Evolutionary conservation across 495 filamentous ascomycete species (phyloP).

Genomic region (Paragyromitra xinjiangensis): DNA sequence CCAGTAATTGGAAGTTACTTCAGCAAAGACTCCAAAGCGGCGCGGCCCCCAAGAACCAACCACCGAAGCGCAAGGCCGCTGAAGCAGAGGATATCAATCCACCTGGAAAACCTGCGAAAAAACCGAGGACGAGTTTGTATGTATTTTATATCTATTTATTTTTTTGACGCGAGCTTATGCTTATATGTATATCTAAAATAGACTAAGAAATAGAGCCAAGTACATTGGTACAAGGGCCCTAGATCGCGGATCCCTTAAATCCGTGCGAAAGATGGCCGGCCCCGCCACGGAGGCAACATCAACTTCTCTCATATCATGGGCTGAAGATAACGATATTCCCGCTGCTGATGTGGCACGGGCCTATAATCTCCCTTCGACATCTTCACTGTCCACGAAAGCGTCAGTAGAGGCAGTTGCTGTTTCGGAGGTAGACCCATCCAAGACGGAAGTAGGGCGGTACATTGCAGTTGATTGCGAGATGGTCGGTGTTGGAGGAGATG

Average conservation of each 20-base stretch:
- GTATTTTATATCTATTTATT: not conserved
- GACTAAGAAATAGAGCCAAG: not conserved
- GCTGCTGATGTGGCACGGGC: slow-evolving; percentile 69
- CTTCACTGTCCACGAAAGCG: slow-evolving; percentile 17
- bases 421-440: slow-evolving; percentile 58
- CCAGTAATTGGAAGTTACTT: slow-evolving; percentile 55
- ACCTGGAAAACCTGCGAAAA: slow-evolving; percentile 7
- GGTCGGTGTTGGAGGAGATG: slow-evolving; percentile 84
- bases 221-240: not conserved
- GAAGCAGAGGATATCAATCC: slow-evolving; percentile 7
- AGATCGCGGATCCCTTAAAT: slow-evolving; percentile 64
- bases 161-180: not conserved
- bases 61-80: slow-evolving; percentile 13
- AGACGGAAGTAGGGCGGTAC: slow-evolving; percentile 81
- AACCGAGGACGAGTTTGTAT: slow-evolving; percentile 25
- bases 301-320: slow-evolving; percentile 61
- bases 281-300: slow-evolving; percentile 48
- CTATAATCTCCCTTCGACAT: slow-evolving; percentile 60
- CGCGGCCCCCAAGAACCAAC: not conserved
- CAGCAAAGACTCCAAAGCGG: slow-evolving; percentile 36
- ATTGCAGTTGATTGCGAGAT: slow-evolving; percentile 96
- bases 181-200: slow-evolving; percentile 28
- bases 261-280: slow-evolving; percentile 62
- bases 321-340: slow-evolving; percentile 70
- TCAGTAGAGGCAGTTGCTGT: slow-evolving; percentile 43